Conservation (phyloP, 805 yeast species). For the Metschnikowia gelsemii region DNA sequence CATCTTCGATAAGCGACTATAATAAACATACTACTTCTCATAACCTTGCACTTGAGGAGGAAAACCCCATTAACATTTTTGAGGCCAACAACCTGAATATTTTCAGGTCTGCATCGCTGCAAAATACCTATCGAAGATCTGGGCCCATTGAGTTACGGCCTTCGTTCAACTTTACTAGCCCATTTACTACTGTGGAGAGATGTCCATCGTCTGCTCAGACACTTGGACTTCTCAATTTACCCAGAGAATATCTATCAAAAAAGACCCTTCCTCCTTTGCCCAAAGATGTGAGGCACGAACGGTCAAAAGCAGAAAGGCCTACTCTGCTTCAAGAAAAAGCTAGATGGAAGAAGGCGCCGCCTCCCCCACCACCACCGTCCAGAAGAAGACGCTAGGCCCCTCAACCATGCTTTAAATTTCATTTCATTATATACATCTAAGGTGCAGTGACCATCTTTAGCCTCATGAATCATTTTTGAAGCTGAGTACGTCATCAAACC, state of each 20-base stretch:
- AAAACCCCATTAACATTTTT: slow-evolving; percentile 6
- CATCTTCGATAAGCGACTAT: slow-evolving; percentile 36
- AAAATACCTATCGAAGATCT: neutral
- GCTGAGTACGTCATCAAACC: slow-evolving; percentile 60
- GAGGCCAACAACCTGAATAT: slow-evolving; percentile 32
- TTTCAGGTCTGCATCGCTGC: slow-evolving; percentile 16
- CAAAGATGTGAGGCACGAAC: slow-evolving; percentile 11
- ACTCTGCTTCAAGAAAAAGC: slow-evolving; percentile 26
- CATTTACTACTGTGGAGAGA: neutral
- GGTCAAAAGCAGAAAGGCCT: neutral
- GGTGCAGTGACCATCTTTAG: neutral
- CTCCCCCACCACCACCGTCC: slow-evolving; percentile 38
- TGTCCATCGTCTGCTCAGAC: slow-evolving; percentile 12
- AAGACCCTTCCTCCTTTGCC: slow-evolving; percentile 25
- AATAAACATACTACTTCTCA: slow-evolving; percentile 35
- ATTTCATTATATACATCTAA: neutral
- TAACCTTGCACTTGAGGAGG: slow-evolving; percentile 18
- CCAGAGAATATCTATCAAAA: slow-evolving; percentile 30
- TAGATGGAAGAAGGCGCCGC: slow-evolving; percentile 37
- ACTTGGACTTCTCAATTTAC: slow-evolving; percentile 30
- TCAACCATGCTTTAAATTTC: neutral
- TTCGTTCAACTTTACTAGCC: neutral
- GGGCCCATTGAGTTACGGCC: neutral
- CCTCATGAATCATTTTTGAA: slow-evolving; percentile 53
- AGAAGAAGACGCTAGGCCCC: slow-evolving; percentile 11